A percentile compares a stretch with the other conserved stretches of the same genome.
Evolutionary conservation across 108 stramenopile species (phyloP).

Genomic region (Fragilariopsis cylindrus): DNA sequence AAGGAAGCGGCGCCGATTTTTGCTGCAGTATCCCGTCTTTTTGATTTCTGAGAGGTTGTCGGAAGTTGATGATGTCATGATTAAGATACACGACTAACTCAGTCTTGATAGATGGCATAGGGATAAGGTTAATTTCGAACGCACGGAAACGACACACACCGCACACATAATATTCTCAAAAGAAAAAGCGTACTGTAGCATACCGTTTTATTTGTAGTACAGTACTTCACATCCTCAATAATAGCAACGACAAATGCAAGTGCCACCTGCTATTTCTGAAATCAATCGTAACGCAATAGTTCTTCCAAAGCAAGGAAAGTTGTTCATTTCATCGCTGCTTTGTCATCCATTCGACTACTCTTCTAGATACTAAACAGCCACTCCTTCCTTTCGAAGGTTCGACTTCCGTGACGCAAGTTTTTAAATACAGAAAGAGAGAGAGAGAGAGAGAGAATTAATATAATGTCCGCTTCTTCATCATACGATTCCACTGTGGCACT

Average conservation of each 20-base stretch:
- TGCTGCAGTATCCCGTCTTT: too few species aligned
- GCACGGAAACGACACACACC: not conserved
- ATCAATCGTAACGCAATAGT: too few species aligned
- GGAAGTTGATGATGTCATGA: not conserved
- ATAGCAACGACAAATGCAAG: not conserved
- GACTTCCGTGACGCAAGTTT: too few species aligned
- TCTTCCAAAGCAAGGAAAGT: too few species aligned
- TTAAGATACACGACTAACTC: not conserved
- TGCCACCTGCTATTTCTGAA: not conserved
- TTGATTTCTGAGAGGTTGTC: too few species aligned
- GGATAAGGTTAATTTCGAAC: not conserved
- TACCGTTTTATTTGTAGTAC: not conserved
- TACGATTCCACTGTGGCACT: conserved; percentile 29
- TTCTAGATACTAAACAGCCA: too few species aligned
- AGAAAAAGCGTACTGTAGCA: not conserved
- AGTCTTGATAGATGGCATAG: not conserved
- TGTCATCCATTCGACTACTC: too few species aligned
- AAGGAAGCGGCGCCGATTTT: too few species aligned
- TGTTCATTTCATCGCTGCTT: too few species aligned
- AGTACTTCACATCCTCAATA: not conserved
- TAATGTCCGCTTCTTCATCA: not conserved
- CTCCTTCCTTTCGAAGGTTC: too few species aligned
- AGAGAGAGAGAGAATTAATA: too few species aligned
- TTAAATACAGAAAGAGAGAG: too few species aligned
- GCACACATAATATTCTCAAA: not conserved